Conservation (phyloP, 805 yeast genomes). For the Cyberlindnera subsufficiens region DNA sequence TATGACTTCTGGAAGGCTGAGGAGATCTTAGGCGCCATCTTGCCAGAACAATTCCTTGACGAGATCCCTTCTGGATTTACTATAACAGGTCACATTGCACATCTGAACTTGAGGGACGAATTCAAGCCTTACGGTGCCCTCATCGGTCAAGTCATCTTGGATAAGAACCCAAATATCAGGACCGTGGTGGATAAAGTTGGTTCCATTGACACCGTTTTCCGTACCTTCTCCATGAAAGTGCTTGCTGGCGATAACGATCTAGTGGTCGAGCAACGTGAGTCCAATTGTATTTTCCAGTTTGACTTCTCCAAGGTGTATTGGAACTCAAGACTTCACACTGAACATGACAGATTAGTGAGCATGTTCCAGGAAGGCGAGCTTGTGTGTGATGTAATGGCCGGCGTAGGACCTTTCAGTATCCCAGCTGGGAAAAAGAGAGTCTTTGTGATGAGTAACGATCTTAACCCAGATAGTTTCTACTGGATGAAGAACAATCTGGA, state of each 20-base stretch:
- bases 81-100: conserved; percentile 93
- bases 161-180: conserved; percentile 64
- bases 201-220: conserved; percentile 76
- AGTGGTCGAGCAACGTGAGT: conserved; percentile 79
- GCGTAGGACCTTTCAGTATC: conserved; percentile 96
- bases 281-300: conserved; percentile 78
- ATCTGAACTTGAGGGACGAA: conserved; percentile 76
- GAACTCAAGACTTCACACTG: conserved; percentile 93
- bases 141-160: conserved; percentile 87
- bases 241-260: conserved; percentile 80
- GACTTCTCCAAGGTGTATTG: conserved; percentile 94
- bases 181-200: conserved; percentile 93
- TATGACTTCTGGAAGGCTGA: conserved; percentile 88
- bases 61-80: conserved; percentile 91
- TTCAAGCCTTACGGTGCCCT: conserved; percentile 74
- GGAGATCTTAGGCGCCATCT: conserved; percentile 68
- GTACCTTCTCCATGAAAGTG: conserved; percentile 92
- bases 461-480: conserved; percentile 81
- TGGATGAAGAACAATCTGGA: conserved; percentile 61
- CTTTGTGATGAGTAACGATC: conserved; percentile 84
- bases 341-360: conserved; percentile 75
- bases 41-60: conserved; percentile 64
- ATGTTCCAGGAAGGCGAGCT: conserved; percentile 60
- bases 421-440: conserved; percentile 88
- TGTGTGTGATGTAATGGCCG: conserved; percentile 95